Conservation (phyloP, 1,284 basidiomycete species). For the Boletus sp. region DNA sequence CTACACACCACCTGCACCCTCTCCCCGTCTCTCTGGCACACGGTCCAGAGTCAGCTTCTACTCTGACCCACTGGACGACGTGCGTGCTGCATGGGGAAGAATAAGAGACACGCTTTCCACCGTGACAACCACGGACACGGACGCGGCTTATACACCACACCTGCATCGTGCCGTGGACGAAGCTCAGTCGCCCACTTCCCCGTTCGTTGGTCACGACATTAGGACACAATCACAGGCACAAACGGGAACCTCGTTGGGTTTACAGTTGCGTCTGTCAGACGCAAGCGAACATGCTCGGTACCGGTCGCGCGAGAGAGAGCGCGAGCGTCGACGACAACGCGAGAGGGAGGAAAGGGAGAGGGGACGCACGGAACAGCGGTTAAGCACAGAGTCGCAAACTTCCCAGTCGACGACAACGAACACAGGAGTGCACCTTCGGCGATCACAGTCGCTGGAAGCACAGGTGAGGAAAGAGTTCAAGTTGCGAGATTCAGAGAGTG, state of each 20-base stretch:
- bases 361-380: not conserved
- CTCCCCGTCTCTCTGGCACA: slow-evolving; percentile 13
- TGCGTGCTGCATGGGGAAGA: not conserved
- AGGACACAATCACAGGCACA: not conserved
- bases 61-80: not conserved
- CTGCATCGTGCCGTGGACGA: slow-evolving; percentile 12
- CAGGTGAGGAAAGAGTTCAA: slow-evolving; percentile 15
- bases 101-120: slow-evolving; percentile 31
- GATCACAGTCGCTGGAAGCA: not conserved
- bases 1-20: slow-evolving; percentile 16
- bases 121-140: slow-evolving; percentile 34
- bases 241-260: slow-evolving; percentile 21
- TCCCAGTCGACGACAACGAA: not conserved
- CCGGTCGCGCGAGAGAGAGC: slow-evolving; percentile 30
- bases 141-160: slow-evolving; percentile 22
- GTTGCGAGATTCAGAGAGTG: slow-evolving; percentile 29
- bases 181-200: not conserved
- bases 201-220: slow-evolving; percentile 12
- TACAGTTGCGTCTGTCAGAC: slow-evolving; percentile 31
- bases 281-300: slow-evolving; percentile 34
- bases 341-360: not conserved
- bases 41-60: slow-evolving; percentile 26
- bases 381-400: not conserved
- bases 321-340: slow-evolving; percentile 15
- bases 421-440: not conserved